Evolutionary conservation across 2,329 filamentous ascomycete genomes (phyloP), one percentile per base, ranked within the genome.

Genomic region (Allantophomopsis lycopodina): DNA sequence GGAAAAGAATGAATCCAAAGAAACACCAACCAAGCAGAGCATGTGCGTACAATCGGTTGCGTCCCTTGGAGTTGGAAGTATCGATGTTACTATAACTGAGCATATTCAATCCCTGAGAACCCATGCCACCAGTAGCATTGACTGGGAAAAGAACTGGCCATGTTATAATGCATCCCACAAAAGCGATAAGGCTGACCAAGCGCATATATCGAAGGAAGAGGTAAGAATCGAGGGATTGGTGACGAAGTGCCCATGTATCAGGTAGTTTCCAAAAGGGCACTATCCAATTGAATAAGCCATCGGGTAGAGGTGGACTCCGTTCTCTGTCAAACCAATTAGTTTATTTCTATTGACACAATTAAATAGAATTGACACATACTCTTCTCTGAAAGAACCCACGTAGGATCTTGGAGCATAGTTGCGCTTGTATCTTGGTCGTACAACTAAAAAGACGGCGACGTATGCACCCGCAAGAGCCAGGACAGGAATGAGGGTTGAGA

Each of bases 211-310:
- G 85, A 20, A 96, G 68, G 57, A 93, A 86, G 38, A 96, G 76
- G 59, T 89, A 96, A 23, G 83, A 83, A 57, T 98, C 89, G 46
- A 98, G 73, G 1, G 87, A 93, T 56, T 89, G 85, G 63, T 94
- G 86, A 53, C 91, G 84, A 16, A 96, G 73, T 18, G 88, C 76
- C 53, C 84, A 86, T 32, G 78, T 77, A 56, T 96, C 88, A 3
- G 72, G 71, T 34, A 73, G 70, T 49, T 70, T 71, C 63, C 74
- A 80, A 60, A 85, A 83, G 11, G 70, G 64, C 8, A 61, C 60
- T 42, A 86, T 59, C 82, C 82, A 87, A 49, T 80, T 73, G 50
- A 83, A 63, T 35, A 76, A 56, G 40, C 80, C 79, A 18, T 56
- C 65, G 3, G 79, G 74, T 0, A 80, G 64, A 2, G 63, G 54